Evolutionary conservation across 2,329 filamentous ascomycete genomes (phyloP).

Genomic region (Microsporum audouinii): DNA sequence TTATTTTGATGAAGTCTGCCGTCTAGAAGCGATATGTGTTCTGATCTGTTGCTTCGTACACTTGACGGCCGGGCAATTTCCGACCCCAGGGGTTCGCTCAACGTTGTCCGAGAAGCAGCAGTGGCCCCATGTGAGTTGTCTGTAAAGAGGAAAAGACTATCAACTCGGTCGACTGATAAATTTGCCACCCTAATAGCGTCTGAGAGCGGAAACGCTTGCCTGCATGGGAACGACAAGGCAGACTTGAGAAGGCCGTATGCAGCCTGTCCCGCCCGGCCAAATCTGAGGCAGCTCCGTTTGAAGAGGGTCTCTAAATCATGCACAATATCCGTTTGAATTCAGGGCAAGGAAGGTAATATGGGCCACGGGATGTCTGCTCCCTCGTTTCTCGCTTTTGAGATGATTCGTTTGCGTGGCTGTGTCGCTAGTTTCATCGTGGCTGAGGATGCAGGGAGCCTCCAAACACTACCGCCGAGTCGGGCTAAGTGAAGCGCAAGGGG

Average conservation of each 20-base stretch:
- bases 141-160: neutral
- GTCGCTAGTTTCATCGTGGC: neutral
- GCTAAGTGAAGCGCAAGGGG: slow-evolving; percentile 1
- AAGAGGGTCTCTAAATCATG: neutral
- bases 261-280: neutral
- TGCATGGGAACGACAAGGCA: neutral
- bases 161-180: neutral
- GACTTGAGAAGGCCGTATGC: neutral
- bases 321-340: neutral
- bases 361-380: neutral
- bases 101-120: neutral
- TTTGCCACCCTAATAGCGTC: neutral
- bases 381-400: neutral
- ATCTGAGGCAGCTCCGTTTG: neutral
- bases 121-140: neutral
- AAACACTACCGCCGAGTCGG: neutral
- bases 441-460: slow-evolving; percentile 2
- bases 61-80: neutral
- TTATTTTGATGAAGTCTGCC: neutral
- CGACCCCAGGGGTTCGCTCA: neutral
- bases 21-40: neutral
- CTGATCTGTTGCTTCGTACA: neutral
- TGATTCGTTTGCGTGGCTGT: neutral
- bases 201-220: neutral
- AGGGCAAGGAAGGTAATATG: neutral